Percentiles rank a stretch among this genome's conserved stretches.
These are phyloP conservation scores for Schoenoplectus tabernaemontani DNA, from an alignment of 202 grass and related monocot species.

Conservation along the genomic window DNA sequence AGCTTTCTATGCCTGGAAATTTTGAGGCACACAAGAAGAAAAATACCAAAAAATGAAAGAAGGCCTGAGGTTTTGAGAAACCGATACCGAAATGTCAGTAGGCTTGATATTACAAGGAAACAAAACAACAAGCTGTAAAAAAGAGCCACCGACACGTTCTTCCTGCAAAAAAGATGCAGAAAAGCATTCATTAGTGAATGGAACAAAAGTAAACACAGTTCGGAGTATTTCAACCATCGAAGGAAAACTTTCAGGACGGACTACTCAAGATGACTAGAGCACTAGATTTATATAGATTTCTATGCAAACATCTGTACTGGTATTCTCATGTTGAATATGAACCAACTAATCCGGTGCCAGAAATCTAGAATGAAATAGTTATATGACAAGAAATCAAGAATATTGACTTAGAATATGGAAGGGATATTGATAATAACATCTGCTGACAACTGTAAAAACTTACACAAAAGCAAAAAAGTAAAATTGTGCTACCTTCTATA, in stretches of 20 bases:
- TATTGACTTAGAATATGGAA: background rate
- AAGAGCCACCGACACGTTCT: constrained; percentile 64
- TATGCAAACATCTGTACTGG: background rate
- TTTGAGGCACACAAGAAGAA: constrained; percentile 65
- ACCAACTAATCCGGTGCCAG: background rate
- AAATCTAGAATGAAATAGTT: no score
- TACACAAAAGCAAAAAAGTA: background rate
- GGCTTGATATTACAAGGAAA: constrained; percentile 67
- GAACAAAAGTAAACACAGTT: background rate
- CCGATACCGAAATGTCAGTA: constrained; percentile 45
- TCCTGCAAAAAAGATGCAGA: constrained; percentile 36
- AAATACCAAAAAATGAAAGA: constrained; percentile 56
- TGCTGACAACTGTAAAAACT: background rate
- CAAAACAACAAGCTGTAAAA: constrained; percentile 50
- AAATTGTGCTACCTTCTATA: background rate
- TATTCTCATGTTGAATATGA: background rate
- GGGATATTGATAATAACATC: background rate
- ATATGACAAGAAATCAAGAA: background rate
- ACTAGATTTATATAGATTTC: background rate
- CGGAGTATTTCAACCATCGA: background rate
- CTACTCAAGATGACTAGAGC: background rate
- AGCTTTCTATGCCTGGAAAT: constrained; percentile 82
- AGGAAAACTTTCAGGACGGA: background rate
- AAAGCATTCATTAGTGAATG: constrained; percentile 7
- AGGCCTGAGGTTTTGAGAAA: constrained; percentile 57